Base-by-base conservation (phyloP, 2,329 filamentous ascomycete species). In the Aspergillus sp. region DNA sequence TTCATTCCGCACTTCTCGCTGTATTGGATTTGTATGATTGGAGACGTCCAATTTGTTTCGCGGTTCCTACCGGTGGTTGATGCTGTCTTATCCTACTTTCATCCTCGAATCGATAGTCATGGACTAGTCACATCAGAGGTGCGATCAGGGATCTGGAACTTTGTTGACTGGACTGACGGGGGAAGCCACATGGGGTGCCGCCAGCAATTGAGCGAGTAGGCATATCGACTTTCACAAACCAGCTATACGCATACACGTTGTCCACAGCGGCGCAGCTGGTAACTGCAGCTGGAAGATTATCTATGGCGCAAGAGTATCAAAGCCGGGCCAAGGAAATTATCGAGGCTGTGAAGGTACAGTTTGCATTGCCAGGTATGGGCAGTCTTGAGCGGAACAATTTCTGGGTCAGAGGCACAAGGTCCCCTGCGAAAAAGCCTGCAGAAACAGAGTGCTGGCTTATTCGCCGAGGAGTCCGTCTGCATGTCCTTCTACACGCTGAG, bases 401-500 rank as follows among this genome's bases (percentile, higher is more conserved):
- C 63, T 2, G 36, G 10, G 0, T 22, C 57, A 0, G 36, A n/a
- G 36, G 36, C 36, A 42, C 36, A 42, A 42, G 16, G 16, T n/a
- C 14, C 3, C 6, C 16, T 42, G 36, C 36, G 5, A 42, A 42
- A 36, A 42, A n/a, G 36, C 36, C 6, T 42, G 36, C 36, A 42
- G 36, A 42, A 42, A n/a, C n/a, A 2, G 16, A 42, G 16, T 16
- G 14, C 36, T 42, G 16, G 14, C 14, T 14, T 16, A n/a, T 42
- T 42, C 36, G 3, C 14, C 36, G 63, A 72, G 12, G n/a, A 62
- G 0, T 57, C 57, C 0, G 76, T 77, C 51, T 69, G 74, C 0
- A 79, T 79, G 77, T 67, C 67, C 22, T 79, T 80, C 60, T 80
- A 79, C 54, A 70, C 71, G 0, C 67, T 80, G 9, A 70, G 77